Evolutionary conservation across 179 eudicot species (phyloP), one percentile per base, ranked within the genome.

Genomic region (Silene noctiflora): DNA sequence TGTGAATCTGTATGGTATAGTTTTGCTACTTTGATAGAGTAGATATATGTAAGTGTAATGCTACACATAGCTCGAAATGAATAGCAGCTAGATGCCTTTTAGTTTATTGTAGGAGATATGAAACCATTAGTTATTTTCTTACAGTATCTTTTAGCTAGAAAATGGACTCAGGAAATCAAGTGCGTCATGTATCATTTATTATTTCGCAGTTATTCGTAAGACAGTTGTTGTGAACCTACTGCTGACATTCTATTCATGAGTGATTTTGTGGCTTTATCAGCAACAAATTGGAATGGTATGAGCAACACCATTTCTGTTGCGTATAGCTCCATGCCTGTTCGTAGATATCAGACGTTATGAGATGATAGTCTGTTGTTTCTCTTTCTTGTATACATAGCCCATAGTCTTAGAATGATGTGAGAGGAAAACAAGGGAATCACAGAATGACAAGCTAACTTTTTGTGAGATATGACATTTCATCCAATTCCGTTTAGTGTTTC

Each of bases 251-350:
- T 80, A 46, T 48, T 74, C 53, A 75, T 77, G 97, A 92, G 98
- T 92, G 69, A 89, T 94, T 71, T 85, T 92, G 75, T 88, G 84
- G 85, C 76, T 89, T 69, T 92, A 92, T 75, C 90, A 69, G 87
- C 88, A 85, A 84, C 94, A 86, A 85, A 76, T 97, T 78, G 98
- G 98, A 77, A 94, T 85, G 98, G 98, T 94, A 90, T 64, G 91
- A 44, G 46, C 80, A 77, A 78, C 48, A 76, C 76, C 48, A 42
- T 64, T 67, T 75, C 76, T 81, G 67, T 64, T 61, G 75, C 63
- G 58, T 77, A 65, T 63, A 67, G 46, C 72, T 63, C 16, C 72
- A 39, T 70, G 73, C 39, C 25, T 46, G 71, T 76, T 62, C 21
- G 60, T 75, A 59, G 67, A 24, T 69, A 60, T 20, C 12, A 62